Percentiles rank a stretch among this genome's conserved stretches.
Conservation (phyloP, 2,329 filamentous ascomycete species). For the Exophiala xenobiotica region DNA sequence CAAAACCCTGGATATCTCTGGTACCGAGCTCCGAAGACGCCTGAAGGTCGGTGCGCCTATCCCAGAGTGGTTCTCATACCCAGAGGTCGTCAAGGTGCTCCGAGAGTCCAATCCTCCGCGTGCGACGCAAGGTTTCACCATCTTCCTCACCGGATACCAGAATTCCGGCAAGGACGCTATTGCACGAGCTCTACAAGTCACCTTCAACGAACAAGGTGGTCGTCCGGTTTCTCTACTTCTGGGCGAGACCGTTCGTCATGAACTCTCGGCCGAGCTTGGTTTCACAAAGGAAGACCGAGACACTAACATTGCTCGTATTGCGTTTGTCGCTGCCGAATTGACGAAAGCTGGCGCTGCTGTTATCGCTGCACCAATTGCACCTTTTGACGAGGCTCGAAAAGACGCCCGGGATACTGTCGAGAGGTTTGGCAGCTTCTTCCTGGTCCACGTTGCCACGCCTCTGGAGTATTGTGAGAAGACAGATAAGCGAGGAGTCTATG, state of each 20-base stretch:
- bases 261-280: constrained; percentile 91
- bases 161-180: constrained; percentile 98
- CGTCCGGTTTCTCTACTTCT: constrained; percentile 91
- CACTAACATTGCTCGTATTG: constrained; percentile 92
- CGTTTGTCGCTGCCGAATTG: constrained; percentile 92
- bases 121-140: constrained; percentile 89
- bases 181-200: constrained; percentile 91
- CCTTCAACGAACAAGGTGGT: constrained; percentile 95
- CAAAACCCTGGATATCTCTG: constrained; percentile 84
- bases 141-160: constrained; percentile 95
- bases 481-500: constrained; percentile 88
- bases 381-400: constrained; percentile 75
- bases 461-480: constrained; percentile 94
- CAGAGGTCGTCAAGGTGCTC: constrained; percentile 94
- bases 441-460: constrained; percentile 90
- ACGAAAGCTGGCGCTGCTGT: constrained; percentile 91
- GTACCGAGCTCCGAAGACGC: constrained; percentile 86
- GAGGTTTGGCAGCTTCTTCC: constrained; percentile 88
- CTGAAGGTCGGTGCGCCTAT: constrained; percentile 91
- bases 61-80: constrained; percentile 99
- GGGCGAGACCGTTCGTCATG: constrained; percentile 89
- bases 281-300: constrained; percentile 91
- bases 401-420: constrained; percentile 81
- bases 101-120: constrained; percentile 94
- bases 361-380: constrained; percentile 93